Evolutionary conservation across 306 rosid genomes (phyloP).

Genomic region (Quercus aquifolioides): DNA sequence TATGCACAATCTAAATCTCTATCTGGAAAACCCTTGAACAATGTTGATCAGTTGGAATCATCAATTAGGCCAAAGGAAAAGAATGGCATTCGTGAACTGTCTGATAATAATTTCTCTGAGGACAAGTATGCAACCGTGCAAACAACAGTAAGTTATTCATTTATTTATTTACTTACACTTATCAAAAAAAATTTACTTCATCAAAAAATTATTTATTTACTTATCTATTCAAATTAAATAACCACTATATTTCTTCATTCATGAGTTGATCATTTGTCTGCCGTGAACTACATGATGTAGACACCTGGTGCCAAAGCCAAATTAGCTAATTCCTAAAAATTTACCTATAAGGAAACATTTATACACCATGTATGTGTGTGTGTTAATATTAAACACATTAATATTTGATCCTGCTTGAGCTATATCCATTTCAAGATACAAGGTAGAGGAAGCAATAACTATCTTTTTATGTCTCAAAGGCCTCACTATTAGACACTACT

Average conservation of each 20-base stretch:
- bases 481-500: no score
- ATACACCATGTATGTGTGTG: background rate
- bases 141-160: conserved; percentile 53
- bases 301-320: background rate
- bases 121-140: conserved; percentile 47
- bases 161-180: background rate
- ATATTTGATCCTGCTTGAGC: background rate
- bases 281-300: background rate
- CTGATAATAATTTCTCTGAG: conserved; percentile 55
- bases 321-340: background rate
- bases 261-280: background rate
- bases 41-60: conserved; percentile 48
- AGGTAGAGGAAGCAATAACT: background rate
- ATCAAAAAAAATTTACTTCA: no score
- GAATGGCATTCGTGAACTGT: conserved; percentile 59
- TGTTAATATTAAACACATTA: background rate
- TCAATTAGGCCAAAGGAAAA: conserved; percentile 51
- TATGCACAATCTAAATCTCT: conserved; percentile 56
- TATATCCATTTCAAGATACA: background rate
- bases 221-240: background rate
- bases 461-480: no score
- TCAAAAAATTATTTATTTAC: conserved; percentile 11
- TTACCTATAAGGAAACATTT: background rate
- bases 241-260: no score
- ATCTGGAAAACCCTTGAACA: conserved; percentile 49